phyloP scores from a whole-genome alignment of 2,329 filamentous ascomycete genomes.

The Phialophora macrospora region DNA sequence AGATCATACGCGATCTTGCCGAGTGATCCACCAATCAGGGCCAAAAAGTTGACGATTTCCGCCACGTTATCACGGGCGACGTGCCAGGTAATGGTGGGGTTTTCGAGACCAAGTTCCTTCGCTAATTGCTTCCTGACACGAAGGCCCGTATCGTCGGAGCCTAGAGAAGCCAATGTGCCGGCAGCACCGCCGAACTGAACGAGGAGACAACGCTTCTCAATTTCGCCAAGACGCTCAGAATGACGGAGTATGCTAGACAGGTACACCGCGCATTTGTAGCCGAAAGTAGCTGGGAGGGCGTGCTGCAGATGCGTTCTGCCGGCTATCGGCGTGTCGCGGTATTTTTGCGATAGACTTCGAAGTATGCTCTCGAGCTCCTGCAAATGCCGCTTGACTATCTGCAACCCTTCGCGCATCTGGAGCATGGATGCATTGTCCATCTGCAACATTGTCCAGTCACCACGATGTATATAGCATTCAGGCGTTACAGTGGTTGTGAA shows the following conservation, averaged over 20 bases:
- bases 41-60: slow-evolving; percentile 60
- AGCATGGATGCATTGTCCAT: too few species aligned
- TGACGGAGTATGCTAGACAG: slow-evolving; percentile 58
- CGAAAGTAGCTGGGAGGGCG: slow-evolving; percentile 62
- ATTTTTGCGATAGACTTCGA: slow-evolving; percentile 49
- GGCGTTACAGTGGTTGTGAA: too few species aligned
- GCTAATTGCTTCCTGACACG: slow-evolving; percentile 58
- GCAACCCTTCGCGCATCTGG: too few species aligned
- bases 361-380: slow-evolving; percentile 51
- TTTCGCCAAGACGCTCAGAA: slow-evolving; percentile 53
- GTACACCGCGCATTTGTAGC: slow-evolving; percentile 63
- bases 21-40: slow-evolving; percentile 58
- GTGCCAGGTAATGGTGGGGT: slow-evolving; percentile 63
- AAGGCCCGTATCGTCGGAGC: slow-evolving; percentile 54
- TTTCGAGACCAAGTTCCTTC: slow-evolving; percentile 52
- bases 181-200: slow-evolving; percentile 64
- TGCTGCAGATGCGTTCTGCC: slow-evolving; percentile 64
- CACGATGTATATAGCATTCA: too few species aligned
- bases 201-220: slow-evolving; percentile 54
- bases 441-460: too few species aligned
- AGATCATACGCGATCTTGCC: slow-evolving; percentile 63
- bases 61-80: slow-evolving; percentile 60
- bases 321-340: slow-evolving; percentile 62
- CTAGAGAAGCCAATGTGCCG: slow-evolving; percentile 60
- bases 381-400: too few species aligned